Base-by-base conservation (phyloP, 371 early-diverging fungal species). In the Gilbertella persicaria region DNA sequence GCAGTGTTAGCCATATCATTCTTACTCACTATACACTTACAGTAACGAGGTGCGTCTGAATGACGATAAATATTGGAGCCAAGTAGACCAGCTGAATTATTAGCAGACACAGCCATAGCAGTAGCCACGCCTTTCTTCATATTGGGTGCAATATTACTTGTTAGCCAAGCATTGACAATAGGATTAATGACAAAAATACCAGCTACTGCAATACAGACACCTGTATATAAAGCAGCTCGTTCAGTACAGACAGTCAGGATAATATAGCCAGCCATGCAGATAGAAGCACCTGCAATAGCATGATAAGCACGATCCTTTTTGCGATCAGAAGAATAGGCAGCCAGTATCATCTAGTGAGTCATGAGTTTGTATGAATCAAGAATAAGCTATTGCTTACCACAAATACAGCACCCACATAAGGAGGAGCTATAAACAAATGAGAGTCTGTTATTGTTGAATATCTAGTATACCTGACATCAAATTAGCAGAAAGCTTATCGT, bases 161-260 rank as follows among this genome's bases (percentile, higher is more conserved):
- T 76, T 38, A 76, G 41, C 76, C 76, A 76, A 2, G 76, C 76
- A 54, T 76, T 76, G 16, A 76, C 69, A n/a, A 76, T 64, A 14
- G 76, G 76, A 24, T 73, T 73, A 41, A 76, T 70, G 3, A 73
- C 64, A 52, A 73, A 73, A 2, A 76, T 70, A 3, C 76, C 76
- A 14, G 73, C 50, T 3, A 76, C 76, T 16, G 73, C 76, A 13
- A 76, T 62, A 46, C 73, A 76, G 2, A 68, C 65, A 17, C 66
- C 70, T 8, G 64, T 55, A 53, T 73, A 76, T 0, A 66, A 28
- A 1, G 41, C 41, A 2, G 53, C 44, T 28, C 69, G 45, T 28
- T 45, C 39, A 0, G 60, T 57, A 21, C 62, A 52, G 0, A 55
- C 25, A 17, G 55, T 45, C 5, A 70, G 49, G 2, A 76, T 40